Evolutionary conservation across 352 stramenopile species (phyloP).

Genomic region (Phytophthora pistaciae): DNA sequence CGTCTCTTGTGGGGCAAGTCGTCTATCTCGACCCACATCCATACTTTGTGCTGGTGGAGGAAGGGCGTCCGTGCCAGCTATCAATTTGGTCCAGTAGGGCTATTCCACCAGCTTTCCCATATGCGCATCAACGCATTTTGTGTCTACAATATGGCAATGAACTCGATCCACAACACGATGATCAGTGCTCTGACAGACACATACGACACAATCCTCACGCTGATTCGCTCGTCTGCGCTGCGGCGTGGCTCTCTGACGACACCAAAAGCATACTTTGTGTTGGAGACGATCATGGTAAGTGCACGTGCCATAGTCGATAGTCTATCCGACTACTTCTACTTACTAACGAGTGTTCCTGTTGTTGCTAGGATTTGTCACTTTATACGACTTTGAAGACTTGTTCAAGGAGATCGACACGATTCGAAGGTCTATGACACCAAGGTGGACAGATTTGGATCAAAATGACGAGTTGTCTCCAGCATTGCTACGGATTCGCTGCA

Average conservation of each 20-base stretch:
- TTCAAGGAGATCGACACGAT: slow-evolving; percentile 8
- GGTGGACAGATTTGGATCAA: background rate
- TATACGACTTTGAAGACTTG: slow-evolving; percentile 38
- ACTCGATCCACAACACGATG: background rate
- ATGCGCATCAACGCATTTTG: slow-evolving; percentile 26
- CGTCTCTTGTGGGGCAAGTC: slow-evolving; percentile 26
- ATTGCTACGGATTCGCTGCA: slow-evolving; percentile 25
- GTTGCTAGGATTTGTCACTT: slow-evolving; percentile 37
- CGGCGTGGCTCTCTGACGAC: slow-evolving; percentile 39
- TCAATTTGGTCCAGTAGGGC: slow-evolving; percentile 53
- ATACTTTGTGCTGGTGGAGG: slow-evolving; percentile 52
- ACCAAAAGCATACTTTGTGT: slow-evolving; percentile 42
- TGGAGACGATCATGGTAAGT: slow-evolving; percentile 49
- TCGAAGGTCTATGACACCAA: background rate
- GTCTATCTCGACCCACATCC: slow-evolving; percentile 50
- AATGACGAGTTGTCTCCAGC: slow-evolving; percentile 5
- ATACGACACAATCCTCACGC: background rate
- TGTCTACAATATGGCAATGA: slow-evolving; percentile 8
- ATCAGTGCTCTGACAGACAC: background rate
- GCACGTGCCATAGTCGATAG: background rate
- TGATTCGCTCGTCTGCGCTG: slow-evolving; percentile 16
- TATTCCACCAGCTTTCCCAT: slow-evolving; percentile 34
- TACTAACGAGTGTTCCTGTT: background rate
- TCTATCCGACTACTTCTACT: background rate
- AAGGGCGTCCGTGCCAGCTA: slow-evolving; percentile 27